These are phyloP conservation scores for Coniochaeta ligniaria DNA, from an alignment of 2,329 filamentous ascomycete species.

Conservation along the genomic window DNA sequence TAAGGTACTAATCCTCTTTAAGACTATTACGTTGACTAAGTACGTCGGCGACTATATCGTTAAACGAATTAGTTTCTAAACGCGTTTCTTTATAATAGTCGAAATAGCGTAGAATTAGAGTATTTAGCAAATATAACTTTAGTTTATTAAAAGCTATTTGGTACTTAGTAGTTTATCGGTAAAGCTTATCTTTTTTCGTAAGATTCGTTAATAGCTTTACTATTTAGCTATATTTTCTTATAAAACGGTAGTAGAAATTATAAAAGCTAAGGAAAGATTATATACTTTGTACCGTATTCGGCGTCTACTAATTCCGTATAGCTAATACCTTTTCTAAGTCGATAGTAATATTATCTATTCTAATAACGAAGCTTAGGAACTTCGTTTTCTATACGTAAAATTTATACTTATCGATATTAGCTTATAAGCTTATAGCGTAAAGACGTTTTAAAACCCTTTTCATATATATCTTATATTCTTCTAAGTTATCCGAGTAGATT, in stretches of 20 bases:
- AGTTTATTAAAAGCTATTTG: too few species aligned
- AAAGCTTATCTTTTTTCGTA: not conserved
- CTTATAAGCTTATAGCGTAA: slow-evolving; percentile 1
- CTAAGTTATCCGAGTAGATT: too few species aligned
- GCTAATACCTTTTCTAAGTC: not conserved
- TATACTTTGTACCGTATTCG: not conserved
- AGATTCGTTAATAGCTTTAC: not conserved
- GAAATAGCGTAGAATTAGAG: not conserved
- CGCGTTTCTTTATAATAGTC: not conserved
- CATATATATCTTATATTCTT: too few species aligned
- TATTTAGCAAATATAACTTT: not conserved
- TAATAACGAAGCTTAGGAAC: too few species aligned
- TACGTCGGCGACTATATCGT: not conserved
- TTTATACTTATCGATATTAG: slow-evolving; percentile 4
- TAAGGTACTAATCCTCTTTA: not conserved
- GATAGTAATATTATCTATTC: not conserved
- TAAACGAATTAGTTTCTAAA: not conserved
- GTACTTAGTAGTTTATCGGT: not conserved
- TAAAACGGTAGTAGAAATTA: slow-evolving; percentile 4
- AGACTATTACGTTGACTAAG: not conserved
- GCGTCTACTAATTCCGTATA: not conserved
- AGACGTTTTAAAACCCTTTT: too few species aligned
- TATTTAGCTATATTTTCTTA: not conserved
- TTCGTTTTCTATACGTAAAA: slow-evolving; percentile 2
- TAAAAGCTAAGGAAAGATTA: slow-evolving; percentile 4